Evolutionary conservation across 108 stramenopile genomes (phyloP), one percentile per base, ranked within the genome.

Genomic region (Skeletonema grethae): DNA sequence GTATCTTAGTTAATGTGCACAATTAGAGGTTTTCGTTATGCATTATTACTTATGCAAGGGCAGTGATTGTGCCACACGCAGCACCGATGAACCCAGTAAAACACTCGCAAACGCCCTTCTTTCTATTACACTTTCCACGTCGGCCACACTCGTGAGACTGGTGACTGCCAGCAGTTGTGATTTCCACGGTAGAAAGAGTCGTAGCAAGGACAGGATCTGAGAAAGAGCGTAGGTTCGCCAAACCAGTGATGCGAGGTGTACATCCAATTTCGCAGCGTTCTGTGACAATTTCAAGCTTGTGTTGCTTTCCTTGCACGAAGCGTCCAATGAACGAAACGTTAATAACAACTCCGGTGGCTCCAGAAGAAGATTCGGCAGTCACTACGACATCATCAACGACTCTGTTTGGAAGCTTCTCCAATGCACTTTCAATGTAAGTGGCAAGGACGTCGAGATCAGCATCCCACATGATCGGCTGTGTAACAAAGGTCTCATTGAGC

Each of bases 91-190:
- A 90, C 0, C 93, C 93, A 15, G 68, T 61, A 74, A 82, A 93
- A 77, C 93, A 95, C 9, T 65, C 38, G 85, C 93, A 95, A 53
- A 87, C 9, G 36, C 93, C 91, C 20, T 82, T 84, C 24, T 56
- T 38, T 65, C 87, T 73, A 80, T 91, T 78, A 75, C 93, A 95
- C 53, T 80, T 79, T 57, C 91, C 91, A 20, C 87, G 88, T 63
- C 83, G 83, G 56, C 86, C 83, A 66, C 92, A 93, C 60, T 93
- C 92, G 39, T 67, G 75, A 18, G 82, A 79, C 32, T 82, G 50
- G 53, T 82, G 82, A 79, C 78, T 79, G 45, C 82, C 81, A 41
- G 29, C 15, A 46, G 72, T 78, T 18, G 71, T 57, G 45, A 82
- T 79, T 64, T 79, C 62, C 57, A 85, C 84, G 4, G 59, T 79